Evolutionary conservation across 2,329 filamentous ascomycete genomes (phyloP).

Genomic region (Calonectria ilicicola): DNA sequence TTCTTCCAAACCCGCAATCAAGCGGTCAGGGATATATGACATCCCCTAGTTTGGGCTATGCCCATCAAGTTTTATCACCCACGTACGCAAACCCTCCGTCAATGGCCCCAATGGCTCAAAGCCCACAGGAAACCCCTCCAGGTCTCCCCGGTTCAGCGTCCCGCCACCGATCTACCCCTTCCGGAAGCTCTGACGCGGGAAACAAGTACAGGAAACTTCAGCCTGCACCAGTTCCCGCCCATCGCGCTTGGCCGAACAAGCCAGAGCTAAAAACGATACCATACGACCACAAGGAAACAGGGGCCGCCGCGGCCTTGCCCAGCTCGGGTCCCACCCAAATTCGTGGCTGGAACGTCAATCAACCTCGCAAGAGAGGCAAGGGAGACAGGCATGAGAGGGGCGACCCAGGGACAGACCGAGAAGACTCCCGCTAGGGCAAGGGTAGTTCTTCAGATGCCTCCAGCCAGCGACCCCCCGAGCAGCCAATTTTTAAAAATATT

Average conservation of each 20-base stretch:
- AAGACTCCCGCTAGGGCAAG: slow-evolving; percentile 54
- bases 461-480: slow-evolving; percentile 27
- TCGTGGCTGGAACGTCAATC: slow-evolving; percentile 66
- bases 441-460: slow-evolving; percentile 38
- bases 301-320: slow-evolving; percentile 66
- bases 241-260: slow-evolving; percentile 59
- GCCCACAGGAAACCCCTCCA: slow-evolving; percentile 50
- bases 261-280: slow-evolving; percentile 69
- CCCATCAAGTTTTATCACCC: slow-evolving; percentile 50
- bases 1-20: slow-evolving; percentile 50
- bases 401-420: slow-evolving; percentile 49
- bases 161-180: slow-evolving; percentile 52
- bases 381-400: slow-evolving; percentile 48
- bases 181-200: slow-evolving; percentile 52
- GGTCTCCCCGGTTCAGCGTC: slow-evolving; percentile 46
- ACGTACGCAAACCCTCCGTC: slow-evolving; percentile 49
- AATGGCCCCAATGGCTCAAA: slow-evolving; percentile 49
- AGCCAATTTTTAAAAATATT: slow-evolving; percentile 34
- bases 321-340: slow-evolving; percentile 68
- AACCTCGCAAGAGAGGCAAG: slow-evolving; percentile 52
- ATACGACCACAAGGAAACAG: slow-evolving; percentile 71
- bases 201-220: slow-evolving; percentile 69
- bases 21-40: slow-evolving; percentile 48
- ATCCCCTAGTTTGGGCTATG: slow-evolving; percentile 48
- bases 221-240: slow-evolving; percentile 66